Evolutionary conservation across 1,139 yeast species (phyloP), one percentile per base, ranked within the genome.

Genomic region (Groenewaldozyma auringiensis): DNA sequence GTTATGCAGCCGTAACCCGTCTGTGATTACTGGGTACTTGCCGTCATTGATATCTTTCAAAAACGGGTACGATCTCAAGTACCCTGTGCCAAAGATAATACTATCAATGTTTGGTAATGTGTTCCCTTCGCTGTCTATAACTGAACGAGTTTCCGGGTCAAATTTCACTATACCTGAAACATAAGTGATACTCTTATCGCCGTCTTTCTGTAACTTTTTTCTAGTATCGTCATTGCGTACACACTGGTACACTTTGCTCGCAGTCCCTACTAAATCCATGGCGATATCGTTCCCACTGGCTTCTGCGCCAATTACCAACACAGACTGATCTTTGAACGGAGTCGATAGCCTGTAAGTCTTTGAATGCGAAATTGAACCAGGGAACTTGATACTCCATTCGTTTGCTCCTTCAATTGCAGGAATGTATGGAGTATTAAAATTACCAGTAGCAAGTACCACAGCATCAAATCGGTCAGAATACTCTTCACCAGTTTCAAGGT

Each of bases 81-180:
- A 81, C 0, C 88, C 87, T 1, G 88, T 81, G 31, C 84, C 83
- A 59, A 75, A 80, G 2, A 82, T 59, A n/a, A 81, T 60, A 17
- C 53, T 57, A 47, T 77, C 83, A 38, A 79, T 68, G 42, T 68
- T 63, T 0, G 56, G 56, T 14, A 49, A 27, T 13, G 16, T 20
- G 8, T 43, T 37, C 2, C 58, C 59, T 22, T 57, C 59, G 9
- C 37, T 9, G 31, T 42, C 46, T 2, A 9, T 8, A 8, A 48
- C 44, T 1, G 45, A 22, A 31, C 50, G 21, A 20, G 43, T 22
- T 8, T 32, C 34, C 4, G 45, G 42, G 14, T 47, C 47, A 34
- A 47, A 50, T 31, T 35, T 37, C 2, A 36, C 49, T 16, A 47
- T 41, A 20, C 41, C 51, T 4, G 45, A 47, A 14, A 50, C 47